These are phyloP conservation scores for Panicum miliaceum DNA, from an alignment of 176 grass and related monocot genomes.

Conservation along the genomic window DNA sequence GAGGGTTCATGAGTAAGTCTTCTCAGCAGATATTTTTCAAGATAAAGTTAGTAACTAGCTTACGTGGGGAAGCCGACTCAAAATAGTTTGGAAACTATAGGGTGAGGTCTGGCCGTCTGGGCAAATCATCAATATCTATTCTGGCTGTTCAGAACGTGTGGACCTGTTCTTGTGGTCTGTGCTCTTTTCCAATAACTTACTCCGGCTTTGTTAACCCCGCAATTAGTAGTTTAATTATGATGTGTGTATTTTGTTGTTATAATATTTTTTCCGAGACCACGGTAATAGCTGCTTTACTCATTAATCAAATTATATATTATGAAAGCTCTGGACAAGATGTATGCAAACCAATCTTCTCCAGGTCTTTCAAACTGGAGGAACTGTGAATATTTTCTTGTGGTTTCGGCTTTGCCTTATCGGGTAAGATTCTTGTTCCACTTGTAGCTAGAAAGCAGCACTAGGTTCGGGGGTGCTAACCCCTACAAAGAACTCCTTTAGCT, in stretches of 20 bases:
- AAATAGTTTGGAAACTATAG: not conserved
- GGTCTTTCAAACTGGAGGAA: conserved; percentile 6
- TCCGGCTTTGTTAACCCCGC: not conserved
- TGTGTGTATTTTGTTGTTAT: not conserved
- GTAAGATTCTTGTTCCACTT: conserved; percentile 29
- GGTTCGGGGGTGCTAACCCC: not conserved
- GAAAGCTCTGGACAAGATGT: not conserved
- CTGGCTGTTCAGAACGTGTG: not conserved
- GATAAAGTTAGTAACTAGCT: conserved; percentile 6
- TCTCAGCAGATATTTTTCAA: not conserved
- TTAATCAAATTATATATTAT: not conserved
- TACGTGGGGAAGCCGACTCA: not conserved
- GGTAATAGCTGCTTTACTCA: not conserved
- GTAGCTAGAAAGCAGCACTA: not conserved
- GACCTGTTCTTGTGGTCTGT: not conserved
- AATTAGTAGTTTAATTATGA: conserved; percentile 3
- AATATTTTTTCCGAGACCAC: not conserved
- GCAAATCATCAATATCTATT: not conserved
- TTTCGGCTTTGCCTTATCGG: no score
- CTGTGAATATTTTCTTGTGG: conserved; percentile 9
- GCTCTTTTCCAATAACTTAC: not conserved
- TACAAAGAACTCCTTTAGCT: not conserved
- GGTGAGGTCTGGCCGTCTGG: not conserved
- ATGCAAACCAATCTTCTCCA: conserved; percentile 9
- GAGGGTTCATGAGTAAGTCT: not conserved